phyloP scores from a whole-genome alignment of 2,329 filamentous ascomycete genomes.

The Aspergillus eucalypticola region DNA sequence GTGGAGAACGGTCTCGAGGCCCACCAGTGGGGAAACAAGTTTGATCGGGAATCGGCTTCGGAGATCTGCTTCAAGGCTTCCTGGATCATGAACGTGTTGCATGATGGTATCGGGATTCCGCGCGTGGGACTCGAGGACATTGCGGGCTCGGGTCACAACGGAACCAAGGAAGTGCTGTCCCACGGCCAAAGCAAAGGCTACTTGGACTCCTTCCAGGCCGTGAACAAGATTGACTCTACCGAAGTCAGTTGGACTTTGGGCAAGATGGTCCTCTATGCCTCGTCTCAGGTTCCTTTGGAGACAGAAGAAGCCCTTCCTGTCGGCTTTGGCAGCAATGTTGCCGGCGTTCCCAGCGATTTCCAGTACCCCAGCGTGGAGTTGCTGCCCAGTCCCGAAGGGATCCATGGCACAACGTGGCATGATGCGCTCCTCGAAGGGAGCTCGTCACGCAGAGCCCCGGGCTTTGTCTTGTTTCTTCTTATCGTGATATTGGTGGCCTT shows the following conservation, averaged over 20 bases:
- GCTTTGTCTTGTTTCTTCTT: conserved; percentile 74
- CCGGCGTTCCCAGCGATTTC: conserved; percentile 71
- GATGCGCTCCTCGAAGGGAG: conserved; percentile 65
- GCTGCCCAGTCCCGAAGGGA: conserved; percentile 33
- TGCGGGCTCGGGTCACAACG: conserved; percentile 60
- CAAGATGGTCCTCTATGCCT: conserved; percentile 93
- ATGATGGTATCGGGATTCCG: conserved; percentile 93
- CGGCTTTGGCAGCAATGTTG: conserved; percentile 86
- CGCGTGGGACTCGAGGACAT: conserved; percentile 74
- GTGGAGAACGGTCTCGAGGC: conserved; percentile 68
- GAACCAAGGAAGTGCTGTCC: conserved; percentile 68
- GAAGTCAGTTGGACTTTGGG: conserved; percentile 98
- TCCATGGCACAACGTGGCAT: conserved; percentile 57
- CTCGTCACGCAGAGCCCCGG: conserved; percentile 68
- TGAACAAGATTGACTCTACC: conserved; percentile 85
- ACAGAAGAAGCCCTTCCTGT: conserved; percentile 68
- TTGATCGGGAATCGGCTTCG: conserved; percentile 70
- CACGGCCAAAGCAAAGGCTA: conserved; percentile 73
- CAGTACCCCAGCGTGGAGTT: conserved; percentile 64
- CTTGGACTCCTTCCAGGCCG: conserved; percentile 82
- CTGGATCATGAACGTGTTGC: conserved; percentile 95
- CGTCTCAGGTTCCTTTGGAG: conserved; percentile 75
- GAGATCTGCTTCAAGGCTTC: conserved; percentile 97
- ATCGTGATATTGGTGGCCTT: conserved; percentile 69
- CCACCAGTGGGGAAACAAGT: conserved; percentile 73